phyloP scores from a whole-genome alignment of 192 early-diverging fungal species.

The Coemansia sp. region DNA sequence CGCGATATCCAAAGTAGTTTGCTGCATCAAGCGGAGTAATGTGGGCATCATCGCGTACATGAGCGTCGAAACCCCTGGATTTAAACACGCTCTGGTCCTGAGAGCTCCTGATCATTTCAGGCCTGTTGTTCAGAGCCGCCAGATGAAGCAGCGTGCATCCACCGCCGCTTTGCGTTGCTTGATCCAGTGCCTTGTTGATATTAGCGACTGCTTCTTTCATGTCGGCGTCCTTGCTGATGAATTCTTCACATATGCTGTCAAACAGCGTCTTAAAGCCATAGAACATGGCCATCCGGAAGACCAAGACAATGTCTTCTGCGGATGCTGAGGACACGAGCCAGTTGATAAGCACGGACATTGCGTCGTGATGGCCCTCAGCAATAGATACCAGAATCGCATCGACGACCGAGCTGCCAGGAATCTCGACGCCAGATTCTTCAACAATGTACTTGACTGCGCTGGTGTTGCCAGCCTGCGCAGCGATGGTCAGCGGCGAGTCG shows the following conservation, averaged over 20 bases:
- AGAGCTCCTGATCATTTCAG: slow-evolving; percentile 22
- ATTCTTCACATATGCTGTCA: slow-evolving; percentile 21
- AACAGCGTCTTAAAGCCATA: slow-evolving; percentile 40
- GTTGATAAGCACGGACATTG: slow-evolving; percentile 17
- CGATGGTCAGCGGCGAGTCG: slow-evolving; percentile 49
- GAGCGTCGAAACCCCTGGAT: slow-evolving; percentile 20
- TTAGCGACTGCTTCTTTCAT: slow-evolving; percentile 17
- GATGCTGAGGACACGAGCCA: slow-evolving; percentile 15
- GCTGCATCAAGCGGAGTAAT: slow-evolving; percentile 46
- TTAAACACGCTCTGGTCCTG: slow-evolving; percentile 24
- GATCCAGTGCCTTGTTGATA: slow-evolving; percentile 21
- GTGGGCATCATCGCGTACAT: slow-evolving; percentile 24
- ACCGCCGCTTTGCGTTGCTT: slow-evolving; percentile 16
- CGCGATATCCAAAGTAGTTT: slow-evolving; percentile 50
- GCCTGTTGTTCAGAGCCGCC: slow-evolving; percentile 40
- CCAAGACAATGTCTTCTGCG: slow-evolving; percentile 31
- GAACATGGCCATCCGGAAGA: slow-evolving; percentile 35
- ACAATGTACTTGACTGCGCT: slow-evolving; percentile 43
- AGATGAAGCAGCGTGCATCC: slow-evolving; percentile 41
- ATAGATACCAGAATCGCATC: slow-evolving; percentile 29
- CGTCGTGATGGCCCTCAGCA: slow-evolving; percentile 16
- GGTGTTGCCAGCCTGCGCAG: slow-evolving; percentile 33
- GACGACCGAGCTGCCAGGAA: slow-evolving; percentile 23
- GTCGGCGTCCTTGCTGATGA: slow-evolving; percentile 5
- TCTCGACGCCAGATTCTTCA: slow-evolving; percentile 36